These are phyloP conservation scores for Stevia rebaudiana DNA, from an alignment of 140 eudicot species.

Conservation along the genomic window DNA sequence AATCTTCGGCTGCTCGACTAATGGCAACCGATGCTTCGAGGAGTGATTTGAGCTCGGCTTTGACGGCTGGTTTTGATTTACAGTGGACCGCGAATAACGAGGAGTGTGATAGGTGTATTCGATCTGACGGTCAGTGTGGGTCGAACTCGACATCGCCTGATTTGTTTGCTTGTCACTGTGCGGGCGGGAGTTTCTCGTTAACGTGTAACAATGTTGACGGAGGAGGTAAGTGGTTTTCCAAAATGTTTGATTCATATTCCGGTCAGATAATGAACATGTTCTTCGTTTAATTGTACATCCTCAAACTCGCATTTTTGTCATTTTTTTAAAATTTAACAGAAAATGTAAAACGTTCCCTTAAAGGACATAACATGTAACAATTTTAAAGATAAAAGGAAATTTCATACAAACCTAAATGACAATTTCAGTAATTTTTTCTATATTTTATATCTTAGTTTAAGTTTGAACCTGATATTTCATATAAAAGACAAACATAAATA, in stretches of 20 bases:
- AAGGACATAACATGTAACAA: no score
- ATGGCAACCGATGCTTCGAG: not conserved
- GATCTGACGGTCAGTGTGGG: slow-evolving; percentile 53
- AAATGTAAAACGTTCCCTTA: no score
- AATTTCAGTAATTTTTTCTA: no score
- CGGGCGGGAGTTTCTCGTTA: slow-evolving; percentile 7
- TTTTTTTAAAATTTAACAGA: no score
- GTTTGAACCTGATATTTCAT: no score
- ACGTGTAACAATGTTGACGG: slow-evolving; percentile 14
- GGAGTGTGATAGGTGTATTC: slow-evolving; percentile 28
- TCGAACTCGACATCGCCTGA: slow-evolving; percentile 17
- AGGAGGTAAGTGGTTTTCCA: slow-evolving; percentile 12
- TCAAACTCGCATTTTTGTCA: no score
- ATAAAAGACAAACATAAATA: no score
- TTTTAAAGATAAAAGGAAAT: no score
- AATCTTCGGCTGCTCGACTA: slow-evolving; percentile 16
- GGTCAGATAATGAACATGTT: not conserved
- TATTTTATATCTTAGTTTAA: no score
- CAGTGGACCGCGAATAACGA: slow-evolving; percentile 34
- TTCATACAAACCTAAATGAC: no score
- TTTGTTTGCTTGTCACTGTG: slow-evolving; percentile 42
- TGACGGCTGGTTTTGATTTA: slow-evolving; percentile 40
- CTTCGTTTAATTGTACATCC: no score
- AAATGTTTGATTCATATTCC: not conserved
- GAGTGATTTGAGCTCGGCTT: slow-evolving; percentile 21